Base-by-base conservation (phyloP, 78 protist species). In the Dictyostelium capitatum region DNA sequence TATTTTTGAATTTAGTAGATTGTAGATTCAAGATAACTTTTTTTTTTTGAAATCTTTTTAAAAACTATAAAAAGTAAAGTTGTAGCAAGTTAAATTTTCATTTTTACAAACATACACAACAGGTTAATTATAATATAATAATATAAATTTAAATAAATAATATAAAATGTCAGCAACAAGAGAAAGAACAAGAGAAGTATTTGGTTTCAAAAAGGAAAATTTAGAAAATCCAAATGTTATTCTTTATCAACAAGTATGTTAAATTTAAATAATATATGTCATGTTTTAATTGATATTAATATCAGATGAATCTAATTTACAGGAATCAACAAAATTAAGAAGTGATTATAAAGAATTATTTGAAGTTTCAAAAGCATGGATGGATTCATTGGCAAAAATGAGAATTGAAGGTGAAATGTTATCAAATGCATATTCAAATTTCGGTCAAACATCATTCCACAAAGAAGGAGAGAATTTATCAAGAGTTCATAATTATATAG, bases 131-230 rank as follows among this genome's bases (percentile, higher is more conserved):
- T 59, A 59, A 10, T 59, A 59, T 59, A 17, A 17, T 59, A 17
- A 3, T 23, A 23, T 17, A 11, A n/a, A n/a, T n/a, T 11, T 41
- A 2, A 20, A 72, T 72, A 43, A 72, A 20, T 10, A 6, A 2
- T 41, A 37, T 12, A 69, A 73, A 47, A 73, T 73, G 79, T 73
- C 79, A 19, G 79, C 79, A 20, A 73, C 79, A 46, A 73, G 79
- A 73, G 79, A 73, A 73, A 73, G 79, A 73, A 73, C 79, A 8
- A 37, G 79, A 46, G 79, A 73, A 46, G 79, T 73, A 6, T 73
- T 73, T 46, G 79, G 79, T 46, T 73, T 73, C 79, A 73, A 73
- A n/a, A 73, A 73, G 46, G 79, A 73, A 73, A 73, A 73, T 17
- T 30, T 47, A 6, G 79, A 73, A 46, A 37, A 73, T 19, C 79